These are phyloP conservation scores for Pulicaria dysenterica DNA, from an alignment of 129 eudicot genomes.

Conservation along the genomic window DNA sequence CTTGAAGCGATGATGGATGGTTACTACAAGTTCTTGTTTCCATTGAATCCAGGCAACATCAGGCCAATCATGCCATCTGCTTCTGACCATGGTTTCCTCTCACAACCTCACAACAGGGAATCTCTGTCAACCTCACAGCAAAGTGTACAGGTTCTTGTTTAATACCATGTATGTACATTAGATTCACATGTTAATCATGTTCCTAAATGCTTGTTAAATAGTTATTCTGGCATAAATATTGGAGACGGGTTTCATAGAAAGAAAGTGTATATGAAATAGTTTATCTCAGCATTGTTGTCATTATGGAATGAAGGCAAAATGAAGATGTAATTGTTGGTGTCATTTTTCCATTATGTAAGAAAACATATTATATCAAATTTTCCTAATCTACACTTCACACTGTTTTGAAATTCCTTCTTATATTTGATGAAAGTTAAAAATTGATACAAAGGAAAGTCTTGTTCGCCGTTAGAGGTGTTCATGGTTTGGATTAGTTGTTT, in stretches of 20 bases:
- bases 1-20: conserved; percentile 95
- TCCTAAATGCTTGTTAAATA: background rate
- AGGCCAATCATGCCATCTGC: conserved; percentile 67
- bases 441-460: no score
- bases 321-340: background rate
- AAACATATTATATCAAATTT: no score
- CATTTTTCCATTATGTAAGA: no score
- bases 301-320: background rate
- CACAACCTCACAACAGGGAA: conserved; percentile 65
- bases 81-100: conserved; percentile 58
- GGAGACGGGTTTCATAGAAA: conserved; percentile 17
- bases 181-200: conserved; percentile 6
- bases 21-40: conserved; percentile 82
- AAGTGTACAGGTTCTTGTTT: conserved; percentile 38
- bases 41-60: conserved; percentile 92
- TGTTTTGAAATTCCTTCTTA: no score
- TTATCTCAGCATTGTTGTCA: conserved; percentile 1
- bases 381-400: no score
- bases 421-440: no score
- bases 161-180: conserved; percentile 32
- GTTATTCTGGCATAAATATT: background rate
- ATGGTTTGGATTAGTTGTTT: no score
- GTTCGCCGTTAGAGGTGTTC: no score
- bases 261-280: conserved; percentile 2
- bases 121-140: conserved; percentile 40